Evolutionary conservation across 1,284 basidiomycete genomes (phyloP), one percentile per base, ranked within the genome.

Genomic region (Filobasidium uniguttulatum): DNA sequence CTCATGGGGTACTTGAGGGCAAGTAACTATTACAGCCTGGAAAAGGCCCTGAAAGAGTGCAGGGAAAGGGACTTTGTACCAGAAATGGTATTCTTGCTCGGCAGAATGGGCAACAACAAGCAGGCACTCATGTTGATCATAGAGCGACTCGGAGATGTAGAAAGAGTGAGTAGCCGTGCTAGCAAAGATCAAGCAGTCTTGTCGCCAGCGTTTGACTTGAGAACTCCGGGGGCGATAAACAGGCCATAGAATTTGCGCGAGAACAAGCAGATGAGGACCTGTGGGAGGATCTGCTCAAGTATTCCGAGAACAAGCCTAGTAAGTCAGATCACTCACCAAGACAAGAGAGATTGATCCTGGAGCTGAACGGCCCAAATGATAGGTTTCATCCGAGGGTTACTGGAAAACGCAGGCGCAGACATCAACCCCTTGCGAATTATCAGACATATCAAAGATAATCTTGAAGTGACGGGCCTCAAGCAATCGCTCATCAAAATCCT

Each of bases 241-340:
- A 88, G 85, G 91, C 93, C 0, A 97, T 99, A 60, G 91, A 96
- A 54, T 99, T 99, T 63, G 93, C 91, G 0, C 93, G 93, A 62
- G 91, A 97, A 65, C 93, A 97, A 66, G 84, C 83, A 52, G 94
- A 98, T 59, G 82, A 90, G 56, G 94, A 98, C 65, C 78, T 99
- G 0, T 99, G 94, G 94, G 93, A 97, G 62, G 90, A 96, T 64
- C 75, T 99, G 10, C 72, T 99, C 19, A 79, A 77, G 53, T 97
- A 98, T 62, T 93, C 93, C 0, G 93, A 97, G 67, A 89, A 86
- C 15, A 75, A 87, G 52, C 94, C 93, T 35, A 71, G 85, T 87
- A 52, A 48, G 75, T 65, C 14, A 9, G 35, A n/a, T 31, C 10
- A 40, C 45, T 31, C 31, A 34, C n/a, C 30, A 15, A 10, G 35